Base-by-base conservation (phyloP, 1,139 yeast genomes). In the Suhomyces ambrosiae region DNA sequence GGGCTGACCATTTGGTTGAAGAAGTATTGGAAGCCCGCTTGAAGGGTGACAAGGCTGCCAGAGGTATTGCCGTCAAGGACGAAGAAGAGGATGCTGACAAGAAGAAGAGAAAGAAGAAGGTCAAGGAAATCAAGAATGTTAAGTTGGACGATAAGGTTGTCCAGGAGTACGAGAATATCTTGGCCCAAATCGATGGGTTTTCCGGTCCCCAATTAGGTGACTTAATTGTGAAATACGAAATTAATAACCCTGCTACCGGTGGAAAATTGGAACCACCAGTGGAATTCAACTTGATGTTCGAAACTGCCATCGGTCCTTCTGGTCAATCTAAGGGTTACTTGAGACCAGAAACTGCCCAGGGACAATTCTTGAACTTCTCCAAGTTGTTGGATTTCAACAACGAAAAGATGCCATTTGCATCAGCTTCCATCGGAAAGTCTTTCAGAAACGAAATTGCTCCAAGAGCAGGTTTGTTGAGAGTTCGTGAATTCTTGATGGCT, bases 331-430 rank as follows among this genome's bases (percentile, higher is more conserved):
- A 86, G 74, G 98, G 98, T 52, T 94, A 79, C 68, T 71, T 94
- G 60, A 83, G 99, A 68, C 99, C 99, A 42, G 99, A 94, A 72
- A 94, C 99, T 46, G 99, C 99, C 19, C 99, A 94, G 74, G 98
- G 99, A 57, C 98, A 94, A 70, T 94, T 94, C 67, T 76, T 94
- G 60, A 94, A 94, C 76, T 94, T 94, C 68, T 79, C 80, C 71
- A 92, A 92, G 71, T 77, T 94, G 58, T 80, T 89, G 56, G 98
- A 94, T 56, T 86, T 83, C 75, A 94, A 94, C 79, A 94, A 94
- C 69, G 82, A 86, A 62, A 86, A 84, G 66, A 90, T 94, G 92
- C 99, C 99, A 42, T 94, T 94, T 67, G 99, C 99, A 12, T 88
- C 97, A 45, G 98, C 98, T 32, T 86, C 97, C 28, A 88, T 94